A percentile compares a stretch with the other conserved stretches of the same genome.
These are phyloP conservation scores for Cercospora citrullina DNA, from an alignment of 2,329 filamentous ascomycete genomes.

Conservation along the genomic window DNA sequence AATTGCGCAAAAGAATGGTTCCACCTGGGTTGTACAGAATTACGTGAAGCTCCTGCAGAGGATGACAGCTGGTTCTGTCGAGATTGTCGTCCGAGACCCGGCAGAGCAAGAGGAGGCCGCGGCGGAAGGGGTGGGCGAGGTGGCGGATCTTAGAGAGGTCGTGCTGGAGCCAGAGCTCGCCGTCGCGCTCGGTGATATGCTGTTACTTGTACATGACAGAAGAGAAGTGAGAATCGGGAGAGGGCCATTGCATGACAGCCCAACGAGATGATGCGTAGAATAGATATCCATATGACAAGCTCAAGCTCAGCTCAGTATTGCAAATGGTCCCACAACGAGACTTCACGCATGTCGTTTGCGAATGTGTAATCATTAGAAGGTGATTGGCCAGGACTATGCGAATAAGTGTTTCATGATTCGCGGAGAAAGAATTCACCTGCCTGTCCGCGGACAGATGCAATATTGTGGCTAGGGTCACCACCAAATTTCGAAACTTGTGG, in stretches of 20 bases:
- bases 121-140: conserved; percentile 25
- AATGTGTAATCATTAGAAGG: not conserved
- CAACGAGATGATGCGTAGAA: not conserved
- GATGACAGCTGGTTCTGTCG: conserved; percentile 57
- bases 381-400: not conserved
- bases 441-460: not conserved
- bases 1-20: conserved; percentile 67
- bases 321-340: not conserved
- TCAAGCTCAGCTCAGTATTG: not conserved
- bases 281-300: not conserved
- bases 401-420: not conserved
- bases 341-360: not conserved
- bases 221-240: not conserved
- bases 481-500: not conserved
- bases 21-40: conserved; percentile 63
- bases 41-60: conserved; percentile 60
- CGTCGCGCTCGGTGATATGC: not conserved
- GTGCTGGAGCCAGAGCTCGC: conserved; percentile 9
- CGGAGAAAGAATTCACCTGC: not conserved
- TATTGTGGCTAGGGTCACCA: not conserved
- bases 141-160: conserved; percentile 9
- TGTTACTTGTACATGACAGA: not conserved
- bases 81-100: conserved; percentile 44
- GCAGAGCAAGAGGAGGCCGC: conserved; percentile 20
- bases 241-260: not conserved